Conservation (phyloP, 1,139 yeast genomes). For the Blastobotrys capitulatus region DNA sequence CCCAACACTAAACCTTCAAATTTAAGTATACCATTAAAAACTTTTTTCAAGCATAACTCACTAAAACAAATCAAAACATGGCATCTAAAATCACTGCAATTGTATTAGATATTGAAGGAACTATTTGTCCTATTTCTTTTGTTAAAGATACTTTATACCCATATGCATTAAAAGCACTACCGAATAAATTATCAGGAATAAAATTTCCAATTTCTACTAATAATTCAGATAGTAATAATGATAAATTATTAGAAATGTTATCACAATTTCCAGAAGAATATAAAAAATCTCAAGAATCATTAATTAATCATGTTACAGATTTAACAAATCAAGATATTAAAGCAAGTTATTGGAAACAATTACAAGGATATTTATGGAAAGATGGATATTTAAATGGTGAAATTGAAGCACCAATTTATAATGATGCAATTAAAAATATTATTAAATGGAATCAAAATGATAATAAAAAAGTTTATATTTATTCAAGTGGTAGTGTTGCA, state of each 20-base stretch:
- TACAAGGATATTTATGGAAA: slow-evolving; percentile 84
- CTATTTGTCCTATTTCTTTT: slow-evolving; percentile 83
- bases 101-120: slow-evolving; percentile 81
- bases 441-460: slow-evolving; percentile 21
- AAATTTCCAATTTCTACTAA: slow-evolving; percentile 26
- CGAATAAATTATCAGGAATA: slow-evolving; percentile 16
- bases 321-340: slow-evolving; percentile 67
- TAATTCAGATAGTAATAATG: too few relatives aligned
- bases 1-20: too few relatives aligned
- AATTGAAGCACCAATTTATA: slow-evolving; percentile 69
- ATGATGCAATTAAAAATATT: slow-evolving; percentile 63
- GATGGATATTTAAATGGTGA: slow-evolving; percentile 71
- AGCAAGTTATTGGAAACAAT: slow-evolving; percentile 66
- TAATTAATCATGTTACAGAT: slow-evolving; percentile 44
- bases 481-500: slow-evolving; percentile 86
- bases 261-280: slow-evolving; percentile 42
- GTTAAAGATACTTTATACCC: slow-evolving; percentile 66
- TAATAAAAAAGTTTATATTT: slow-evolving; percentile 48
- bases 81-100: slow-evolving; percentile 26
- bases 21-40: too few relatives aligned
- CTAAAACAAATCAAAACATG: too few relatives aligned
- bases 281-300: slow-evolving; percentile 27
- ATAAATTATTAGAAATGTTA: slow-evolving; percentile 31
- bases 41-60: too few relatives aligned
- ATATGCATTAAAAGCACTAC: slow-evolving; percentile 29